phyloP scores from a whole-genome alignment of 495 filamentous ascomycete genomes.

The Tuber microsphaerosporum region DNA sequence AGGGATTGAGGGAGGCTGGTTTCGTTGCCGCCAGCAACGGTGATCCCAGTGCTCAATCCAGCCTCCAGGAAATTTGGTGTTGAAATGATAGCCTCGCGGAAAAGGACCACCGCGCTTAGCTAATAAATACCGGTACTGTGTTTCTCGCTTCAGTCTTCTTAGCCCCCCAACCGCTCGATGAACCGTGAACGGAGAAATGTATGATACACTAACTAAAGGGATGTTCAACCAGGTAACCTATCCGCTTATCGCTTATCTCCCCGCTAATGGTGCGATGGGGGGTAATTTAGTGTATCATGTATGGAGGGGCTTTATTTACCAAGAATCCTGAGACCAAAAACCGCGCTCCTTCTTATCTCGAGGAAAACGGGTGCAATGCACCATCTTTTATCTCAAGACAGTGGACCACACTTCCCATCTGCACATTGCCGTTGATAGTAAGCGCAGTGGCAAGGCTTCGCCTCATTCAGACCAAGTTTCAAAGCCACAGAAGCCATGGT shows the following conservation, averaged over 20 bases:
- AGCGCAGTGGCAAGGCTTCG: not conserved
- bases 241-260: constrained; percentile 12
- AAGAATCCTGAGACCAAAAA: not conserved
- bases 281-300: not conserved
- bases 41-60: not conserved
- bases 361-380: not conserved
- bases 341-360: not conserved
- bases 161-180: constrained; percentile 11
- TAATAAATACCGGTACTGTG: not conserved
- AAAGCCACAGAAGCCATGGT: not conserved
- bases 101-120: not conserved
- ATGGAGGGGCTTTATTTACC: not conserved
- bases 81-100: not conserved
- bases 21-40: constrained; percentile 21
- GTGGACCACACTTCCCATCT: not conserved
- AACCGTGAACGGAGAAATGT: constrained; percentile 15
- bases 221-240: constrained; percentile 15
- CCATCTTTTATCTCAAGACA: not conserved
- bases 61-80: not conserved
- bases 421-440: not conserved
- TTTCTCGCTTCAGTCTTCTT: not conserved
- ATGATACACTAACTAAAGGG: constrained; percentile 9
- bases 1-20: constrained; percentile 30
- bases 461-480: not conserved
- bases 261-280: not conserved